Evolutionary conservation across 2,329 filamentous ascomycete genomes (phyloP).

Genomic region (Lasiodiplodia hormozganensis): DNA sequence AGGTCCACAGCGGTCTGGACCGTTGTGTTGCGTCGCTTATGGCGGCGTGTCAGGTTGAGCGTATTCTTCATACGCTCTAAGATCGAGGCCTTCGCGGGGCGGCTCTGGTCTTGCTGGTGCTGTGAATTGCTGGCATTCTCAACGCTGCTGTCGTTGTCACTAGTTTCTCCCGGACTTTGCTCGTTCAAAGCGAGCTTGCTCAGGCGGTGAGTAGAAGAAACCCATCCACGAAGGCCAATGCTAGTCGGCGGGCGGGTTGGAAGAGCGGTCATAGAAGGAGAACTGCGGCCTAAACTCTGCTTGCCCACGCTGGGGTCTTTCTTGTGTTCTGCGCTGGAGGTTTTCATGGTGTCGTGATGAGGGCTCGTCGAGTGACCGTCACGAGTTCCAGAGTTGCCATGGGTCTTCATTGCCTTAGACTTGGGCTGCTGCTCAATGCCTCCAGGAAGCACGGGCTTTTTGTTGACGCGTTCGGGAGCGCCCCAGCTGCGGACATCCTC

Average conservation of each 20-base stretch:
- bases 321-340: background rate
- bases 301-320: too few relatives aligned
- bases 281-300: background rate
- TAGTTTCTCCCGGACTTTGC: background rate
- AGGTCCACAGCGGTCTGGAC: conserved; percentile 2
- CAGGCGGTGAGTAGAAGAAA: background rate
- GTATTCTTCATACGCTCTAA: background rate
- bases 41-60: background rate
- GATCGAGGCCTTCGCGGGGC: background rate
- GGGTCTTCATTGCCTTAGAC: background rate
- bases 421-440: background rate
- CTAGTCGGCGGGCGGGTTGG: background rate
- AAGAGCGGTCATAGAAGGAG: background rate
- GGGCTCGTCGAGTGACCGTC: background rate
- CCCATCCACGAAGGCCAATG: background rate
- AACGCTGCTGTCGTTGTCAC: background rate
- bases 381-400: background rate
- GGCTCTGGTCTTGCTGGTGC: background rate
- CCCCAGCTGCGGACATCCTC: conserved; percentile 13
- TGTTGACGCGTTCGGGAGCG: background rate
- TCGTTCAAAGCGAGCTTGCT: conserved; percentile 1
- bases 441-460: background rate
- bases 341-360: background rate
- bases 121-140: background rate
- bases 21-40: background rate